phyloP scores from a whole-genome alignment of 257 asterid species.

The Nicotiana tabacum region DNA sequence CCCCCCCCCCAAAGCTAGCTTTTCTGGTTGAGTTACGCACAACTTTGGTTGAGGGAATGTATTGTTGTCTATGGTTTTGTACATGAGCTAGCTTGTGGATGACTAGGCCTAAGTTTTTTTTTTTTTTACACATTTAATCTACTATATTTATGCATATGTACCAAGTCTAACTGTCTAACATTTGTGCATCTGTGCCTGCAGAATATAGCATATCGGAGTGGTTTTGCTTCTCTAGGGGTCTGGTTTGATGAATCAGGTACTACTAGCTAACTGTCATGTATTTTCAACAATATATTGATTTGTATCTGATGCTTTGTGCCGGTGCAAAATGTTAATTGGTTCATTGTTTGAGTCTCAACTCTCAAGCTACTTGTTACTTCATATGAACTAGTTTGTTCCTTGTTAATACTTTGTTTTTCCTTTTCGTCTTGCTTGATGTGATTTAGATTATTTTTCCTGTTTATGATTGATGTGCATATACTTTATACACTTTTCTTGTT shows the following conservation, averaged over 20 bases:
- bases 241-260: conserved; percentile 19
- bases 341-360: neutral
- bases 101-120: neutral
- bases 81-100: neutral
- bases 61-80: neutral
- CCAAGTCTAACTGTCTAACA: neutral
- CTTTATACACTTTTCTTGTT: neutral
- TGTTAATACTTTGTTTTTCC: neutral
- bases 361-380: neutral
- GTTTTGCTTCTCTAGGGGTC: conserved; percentile 5
- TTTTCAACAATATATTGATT: neutral
- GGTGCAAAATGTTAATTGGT: neutral
- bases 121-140: neutral
- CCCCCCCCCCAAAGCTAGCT: neutral
- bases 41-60: neutral
- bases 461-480: neutral
- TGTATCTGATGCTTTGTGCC: neutral
- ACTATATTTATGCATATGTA: neutral
- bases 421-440: neutral
- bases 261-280: neutral
- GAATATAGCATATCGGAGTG: conserved; percentile 12
- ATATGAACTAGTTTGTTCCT: neutral
- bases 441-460: neutral
- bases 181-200: neutral
- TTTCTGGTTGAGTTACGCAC: neutral